Evolutionary conservation across 805 yeast genomes (phyloP).

Genomic region (Kregervanrija delftensis): DNA sequence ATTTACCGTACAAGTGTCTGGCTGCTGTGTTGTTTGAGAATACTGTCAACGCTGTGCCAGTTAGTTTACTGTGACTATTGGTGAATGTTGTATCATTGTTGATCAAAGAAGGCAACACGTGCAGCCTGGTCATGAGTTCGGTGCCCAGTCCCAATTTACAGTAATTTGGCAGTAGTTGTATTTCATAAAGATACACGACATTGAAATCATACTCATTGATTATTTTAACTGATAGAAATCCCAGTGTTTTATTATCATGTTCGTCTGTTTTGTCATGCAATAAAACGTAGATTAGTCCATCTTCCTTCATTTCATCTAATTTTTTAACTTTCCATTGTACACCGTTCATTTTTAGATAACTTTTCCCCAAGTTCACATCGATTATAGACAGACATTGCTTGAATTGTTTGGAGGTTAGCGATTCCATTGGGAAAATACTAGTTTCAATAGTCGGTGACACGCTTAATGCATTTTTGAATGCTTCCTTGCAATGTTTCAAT

Average conservation of each 20-base stretch:
- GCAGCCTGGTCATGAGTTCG: conserved; percentile 30
- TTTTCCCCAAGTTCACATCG: conserved; percentile 18
- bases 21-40: conserved; percentile 40
- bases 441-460: too few species aligned
- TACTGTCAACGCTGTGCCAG: conserved; percentile 41
- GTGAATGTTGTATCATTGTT: conserved; percentile 5
- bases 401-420: not conserved
- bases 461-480: too few species aligned
- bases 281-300: conserved; percentile 37
- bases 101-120: conserved; percentile 21
- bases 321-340: conserved; percentile 35
- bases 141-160: conserved; percentile 34
- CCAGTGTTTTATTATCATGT: conserved; percentile 20
- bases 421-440: too few species aligned
- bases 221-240: conserved; percentile 39
- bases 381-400: conserved; percentile 15
- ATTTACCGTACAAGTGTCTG: conserved; percentile 33
- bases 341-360: conserved; percentile 25
- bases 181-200: conserved; percentile 48
- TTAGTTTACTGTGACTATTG: conserved; percentile 5
- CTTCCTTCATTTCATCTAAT: conserved; percentile 36
- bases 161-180: conserved; percentile 34
- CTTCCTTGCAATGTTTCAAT: too few species aligned
- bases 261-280: conserved; percentile 13
- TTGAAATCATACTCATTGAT: conserved; percentile 32